phyloP scores from a whole-genome alignment of 768 basidiomycete genomes.

The Agrocybe chaxingu region DNA sequence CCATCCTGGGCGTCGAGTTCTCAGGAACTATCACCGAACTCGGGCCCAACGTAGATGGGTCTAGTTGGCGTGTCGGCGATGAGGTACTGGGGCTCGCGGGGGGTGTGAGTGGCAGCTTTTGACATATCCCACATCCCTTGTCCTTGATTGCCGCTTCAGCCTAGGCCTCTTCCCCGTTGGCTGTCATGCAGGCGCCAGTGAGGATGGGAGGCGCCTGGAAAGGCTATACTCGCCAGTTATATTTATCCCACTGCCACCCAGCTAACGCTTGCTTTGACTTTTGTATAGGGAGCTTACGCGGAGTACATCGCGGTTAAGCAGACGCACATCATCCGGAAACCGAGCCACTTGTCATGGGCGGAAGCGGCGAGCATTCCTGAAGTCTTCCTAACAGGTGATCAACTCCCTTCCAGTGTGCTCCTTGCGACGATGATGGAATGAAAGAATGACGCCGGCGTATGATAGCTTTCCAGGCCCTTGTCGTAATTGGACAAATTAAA shows the following conservation, averaged over 20 bases:
- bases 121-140: neutral
- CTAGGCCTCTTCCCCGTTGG: too few species aligned
- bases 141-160: slow-evolving; percentile 6
- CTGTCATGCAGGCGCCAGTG: too few species aligned
- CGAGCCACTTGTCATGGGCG: slow-evolving; percentile 68
- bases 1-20: slow-evolving; percentile 87
- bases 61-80: slow-evolving; percentile 58
- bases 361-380: slow-evolving; percentile 90
- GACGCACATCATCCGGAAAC: slow-evolving; percentile 72
- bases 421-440: neutral
- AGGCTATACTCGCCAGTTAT: neutral
- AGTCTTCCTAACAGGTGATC: slow-evolving; percentile 78
- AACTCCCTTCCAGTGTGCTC: neutral
- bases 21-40: slow-evolving; percentile 60
- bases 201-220: neutral
- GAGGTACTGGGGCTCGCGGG: slow-evolving; percentile 77
- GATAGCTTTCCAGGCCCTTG: slow-evolving; percentile 46
- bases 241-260: too few species aligned
- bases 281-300: slow-evolving; percentile 79
- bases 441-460: slow-evolving; percentile 1
- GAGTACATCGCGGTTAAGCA: slow-evolving; percentile 73
- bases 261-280: neutral
- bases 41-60: slow-evolving; percentile 37
- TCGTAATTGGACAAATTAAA: slow-evolving; percentile 67
- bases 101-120: slow-evolving; percentile 54